Percentiles rank a stretch among this genome's conserved stretches.
Evolutionary conservation across 2,329 filamentous ascomycete genomes (phyloP).

Genomic region (Exophiala sp.): DNA sequence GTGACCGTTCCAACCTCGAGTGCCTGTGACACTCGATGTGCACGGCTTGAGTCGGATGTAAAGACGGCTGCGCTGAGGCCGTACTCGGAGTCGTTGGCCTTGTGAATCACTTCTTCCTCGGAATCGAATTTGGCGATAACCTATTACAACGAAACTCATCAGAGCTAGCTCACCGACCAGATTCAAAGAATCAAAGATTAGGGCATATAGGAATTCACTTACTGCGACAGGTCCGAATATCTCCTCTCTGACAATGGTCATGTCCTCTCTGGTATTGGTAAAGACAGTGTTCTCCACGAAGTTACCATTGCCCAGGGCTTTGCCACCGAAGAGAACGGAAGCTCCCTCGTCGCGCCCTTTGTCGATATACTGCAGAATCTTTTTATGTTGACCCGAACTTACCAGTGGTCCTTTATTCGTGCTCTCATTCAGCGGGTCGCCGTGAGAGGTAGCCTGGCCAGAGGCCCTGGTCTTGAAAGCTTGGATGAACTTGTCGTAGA

Average conservation of each 20-base stretch:
- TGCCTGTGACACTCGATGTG: constrained; percentile 37
- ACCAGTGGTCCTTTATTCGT: background rate
- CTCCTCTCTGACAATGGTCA: constrained; percentile 49
- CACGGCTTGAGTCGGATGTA: constrained; percentile 27
- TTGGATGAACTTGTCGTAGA: background rate
- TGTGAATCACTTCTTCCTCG: constrained; percentile 37
- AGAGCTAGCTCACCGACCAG: no score
- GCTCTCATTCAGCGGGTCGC: background rate
- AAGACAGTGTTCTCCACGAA: constrained; percentile 61
- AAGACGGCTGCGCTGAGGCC: constrained; percentile 23
- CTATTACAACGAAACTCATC: no score
- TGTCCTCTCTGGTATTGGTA: constrained; percentile 55
- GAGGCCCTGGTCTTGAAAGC: background rate
- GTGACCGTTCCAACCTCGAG: constrained; percentile 44
- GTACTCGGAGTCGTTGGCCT: constrained; percentile 40
- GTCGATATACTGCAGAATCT: background rate
- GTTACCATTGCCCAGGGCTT: constrained; percentile 51
- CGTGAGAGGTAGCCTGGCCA: background rate
- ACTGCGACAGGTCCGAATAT: constrained; percentile 43
- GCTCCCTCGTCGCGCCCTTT: background rate
- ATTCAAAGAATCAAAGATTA: no score
- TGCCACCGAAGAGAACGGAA: background rate
- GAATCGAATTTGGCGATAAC: constrained; percentile 36
- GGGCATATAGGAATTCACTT: no score
- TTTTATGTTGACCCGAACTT: background rate